These are phyloP conservation scores for Myrmaecium sp. DNA, from an alignment of 2,329 filamentous ascomycete species.

Conservation along the genomic window DNA sequence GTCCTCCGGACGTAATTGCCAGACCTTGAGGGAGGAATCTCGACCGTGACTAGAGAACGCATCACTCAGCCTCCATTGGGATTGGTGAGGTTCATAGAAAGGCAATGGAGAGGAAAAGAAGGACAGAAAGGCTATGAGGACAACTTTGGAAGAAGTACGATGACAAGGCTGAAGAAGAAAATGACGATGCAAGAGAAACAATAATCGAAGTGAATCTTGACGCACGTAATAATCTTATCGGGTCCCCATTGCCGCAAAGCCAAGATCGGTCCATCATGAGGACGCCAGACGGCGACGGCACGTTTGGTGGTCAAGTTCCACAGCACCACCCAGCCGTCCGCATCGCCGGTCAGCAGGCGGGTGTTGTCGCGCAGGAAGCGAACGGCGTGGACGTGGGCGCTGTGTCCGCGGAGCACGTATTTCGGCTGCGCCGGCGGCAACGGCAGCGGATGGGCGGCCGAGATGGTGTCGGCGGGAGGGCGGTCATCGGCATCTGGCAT, in stretches of 20 bases:
- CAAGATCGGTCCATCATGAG: conserved; percentile 63
- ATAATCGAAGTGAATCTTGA: conserved; percentile 11
- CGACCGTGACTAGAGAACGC: conserved; percentile 55
- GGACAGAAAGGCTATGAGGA: conserved; percentile 1
- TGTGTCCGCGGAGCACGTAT: conserved; percentile 74
- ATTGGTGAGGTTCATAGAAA: conserved; percentile 5
- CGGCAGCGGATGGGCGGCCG: conserved; percentile 11
- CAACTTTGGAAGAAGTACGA: too few relatives aligned
- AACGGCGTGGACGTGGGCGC: conserved; percentile 60
- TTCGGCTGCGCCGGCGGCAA: conserved; percentile 37
- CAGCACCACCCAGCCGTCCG: conserved; percentile 71
- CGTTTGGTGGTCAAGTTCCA: conserved; percentile 78
- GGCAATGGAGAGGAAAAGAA: background rate
- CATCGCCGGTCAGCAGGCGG: conserved; percentile 71
- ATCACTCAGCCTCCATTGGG: too few relatives aligned
- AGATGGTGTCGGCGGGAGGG: conserved; percentile 9
- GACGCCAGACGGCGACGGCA: conserved; percentile 68
- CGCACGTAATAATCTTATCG: conserved; percentile 72
- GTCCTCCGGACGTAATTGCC: conserved; percentile 49
- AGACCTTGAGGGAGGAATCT: conserved; percentile 73
- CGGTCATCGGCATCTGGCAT: background rate
- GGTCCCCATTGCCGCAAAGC: conserved; percentile 53
- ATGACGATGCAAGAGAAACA: conserved; percentile 4
- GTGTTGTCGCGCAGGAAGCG: conserved; percentile 56
- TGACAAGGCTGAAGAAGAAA: conserved; percentile 2